Base-by-base conservation (phyloP, 2,329 filamentous ascomycete species). In the Colletotrichum tropicale region DNA sequence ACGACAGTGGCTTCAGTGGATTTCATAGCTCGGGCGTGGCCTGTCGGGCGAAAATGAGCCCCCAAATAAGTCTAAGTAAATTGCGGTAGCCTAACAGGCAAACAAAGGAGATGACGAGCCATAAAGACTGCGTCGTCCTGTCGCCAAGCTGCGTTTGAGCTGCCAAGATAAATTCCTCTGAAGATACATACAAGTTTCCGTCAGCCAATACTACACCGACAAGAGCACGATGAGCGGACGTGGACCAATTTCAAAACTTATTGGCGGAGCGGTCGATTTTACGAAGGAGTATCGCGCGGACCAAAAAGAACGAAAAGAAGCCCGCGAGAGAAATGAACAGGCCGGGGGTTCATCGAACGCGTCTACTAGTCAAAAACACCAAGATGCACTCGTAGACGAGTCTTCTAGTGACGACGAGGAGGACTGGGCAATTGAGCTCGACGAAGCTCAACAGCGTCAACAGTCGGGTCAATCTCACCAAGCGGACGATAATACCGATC, bases 181-280 rank as follows among this genome's bases (percentile, higher is more conserved):
- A 13, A 21, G 13, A 21, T 13, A 21, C 6, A 13, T 52, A 12
- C 43, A 13, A 52, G 10, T 3, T 3, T 10, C 16, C 7, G 16
- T 8, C 8, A 26, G 6, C 16, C 2, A 18, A 4, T n/a, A 18
- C 0, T 3, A 18, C 62, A n/a, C 6, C 12, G 9, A 6, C 36
- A 18, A 66, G 15, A 43, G 13, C 24, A 66, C 21, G n/a, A 48
- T 66, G 36, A 66, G 24, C 16, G 21, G 62, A 48, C 32, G 64
- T n/a, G 64, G 64, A n/a, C 38, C 64, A 7, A 16, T 66, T 12
- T 66, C 64, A 5, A 66, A 66, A 38, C 38, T 66, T 5, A 38
- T 66, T 30, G 64, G 64, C 43, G 64, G 24, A 52, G 64, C 64
- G n/a, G 36, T 52, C 16, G 34, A 52, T 43, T 66, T 66, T n/a